These are phyloP conservation scores for Coprinellus micaceus DNA, from an alignment of 768 basidiomycete species.

Conservation along the genomic window DNA sequence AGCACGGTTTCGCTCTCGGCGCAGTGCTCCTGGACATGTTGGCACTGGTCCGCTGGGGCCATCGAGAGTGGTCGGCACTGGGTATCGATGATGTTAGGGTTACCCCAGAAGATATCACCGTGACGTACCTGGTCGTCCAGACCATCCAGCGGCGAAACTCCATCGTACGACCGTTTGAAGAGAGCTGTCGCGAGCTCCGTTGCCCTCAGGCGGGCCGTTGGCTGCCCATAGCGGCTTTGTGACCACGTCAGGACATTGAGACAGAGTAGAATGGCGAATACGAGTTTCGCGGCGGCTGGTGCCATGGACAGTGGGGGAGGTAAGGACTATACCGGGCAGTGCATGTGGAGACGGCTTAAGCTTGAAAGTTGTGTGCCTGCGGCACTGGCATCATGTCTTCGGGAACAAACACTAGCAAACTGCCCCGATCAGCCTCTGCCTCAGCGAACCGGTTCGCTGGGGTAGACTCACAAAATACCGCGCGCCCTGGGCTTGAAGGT, in stretches of 20 bases:
- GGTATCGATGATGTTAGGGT: neutral
- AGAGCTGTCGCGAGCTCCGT: neutral
- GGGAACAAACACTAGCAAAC: no score
- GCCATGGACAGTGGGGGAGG: conserved; percentile 39
- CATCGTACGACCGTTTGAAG: conserved; percentile 6
- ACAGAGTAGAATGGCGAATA: conserved; percentile 51
- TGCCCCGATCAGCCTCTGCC: no score
- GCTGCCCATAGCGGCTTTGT: conserved; percentile 46
- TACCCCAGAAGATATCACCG: neutral
- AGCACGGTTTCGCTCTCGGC: conserved; percentile 59
- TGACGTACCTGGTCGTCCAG: conserved; percentile 4
- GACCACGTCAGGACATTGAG: conserved; percentile 67
- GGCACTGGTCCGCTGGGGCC: conserved; percentile 56
- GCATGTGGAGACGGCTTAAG: conserved; percentile 7
- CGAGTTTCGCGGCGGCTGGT: conserved; percentile 39
- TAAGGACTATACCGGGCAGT: conserved; percentile 13
- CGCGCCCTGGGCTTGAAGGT: no score
- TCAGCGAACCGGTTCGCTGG: no score
- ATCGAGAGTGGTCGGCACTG: conserved; percentile 68
- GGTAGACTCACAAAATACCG: no score
- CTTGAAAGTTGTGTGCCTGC: no score
- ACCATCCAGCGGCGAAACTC: neutral
- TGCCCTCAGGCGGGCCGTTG: conserved; percentile 12
- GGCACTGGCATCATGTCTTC: no score
- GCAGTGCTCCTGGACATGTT: conserved; percentile 58